These are phyloP conservation scores for Scedosporium minutisporum DNA, from an alignment of 2,329 filamentous ascomycete species.

Conservation along the genomic window DNA sequence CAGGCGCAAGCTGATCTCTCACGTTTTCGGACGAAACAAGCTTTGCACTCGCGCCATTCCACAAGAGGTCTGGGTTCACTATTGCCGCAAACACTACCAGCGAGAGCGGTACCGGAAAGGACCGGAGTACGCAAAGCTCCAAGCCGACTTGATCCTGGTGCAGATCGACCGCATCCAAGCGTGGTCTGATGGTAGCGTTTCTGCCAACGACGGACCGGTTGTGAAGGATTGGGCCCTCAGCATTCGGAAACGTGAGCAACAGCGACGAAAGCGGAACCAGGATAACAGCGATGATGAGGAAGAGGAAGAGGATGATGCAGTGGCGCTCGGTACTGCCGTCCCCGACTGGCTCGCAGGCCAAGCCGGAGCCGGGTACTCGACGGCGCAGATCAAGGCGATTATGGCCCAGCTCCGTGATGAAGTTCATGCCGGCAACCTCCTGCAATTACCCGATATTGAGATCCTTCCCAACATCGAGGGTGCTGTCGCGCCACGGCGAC, in stretches of 20 bases:
- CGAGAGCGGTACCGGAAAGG: constrained; percentile 60
- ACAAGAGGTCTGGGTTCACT: constrained; percentile 60
- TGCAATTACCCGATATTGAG: constrained; percentile 47
- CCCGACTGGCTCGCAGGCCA: constrained; percentile 39
- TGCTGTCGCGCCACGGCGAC: constrained; percentile 14
- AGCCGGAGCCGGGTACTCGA: constrained; percentile 37
- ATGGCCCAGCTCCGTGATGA: constrained; percentile 34
- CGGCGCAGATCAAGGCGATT: constrained; percentile 36
- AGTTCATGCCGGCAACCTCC: constrained; percentile 30
- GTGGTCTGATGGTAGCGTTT: constrained; percentile 48
- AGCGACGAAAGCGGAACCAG: constrained; percentile 36
- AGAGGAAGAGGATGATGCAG: constrained; percentile 21
- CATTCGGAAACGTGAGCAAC: constrained; percentile 55
- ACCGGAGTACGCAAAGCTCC: constrained; percentile 48
- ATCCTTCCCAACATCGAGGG: constrained; percentile 45
- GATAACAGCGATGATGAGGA: constrained; percentile 18
- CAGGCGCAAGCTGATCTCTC: constrained; percentile 66
- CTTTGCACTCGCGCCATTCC: constrained; percentile 63
- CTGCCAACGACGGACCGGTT: constrained; percentile 26
- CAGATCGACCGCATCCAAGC: constrained; percentile 53
- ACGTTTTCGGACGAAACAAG: constrained; percentile 79
- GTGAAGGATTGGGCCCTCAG: constrained; percentile 52
- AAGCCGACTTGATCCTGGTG: constrained; percentile 53
- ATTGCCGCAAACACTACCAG: constrained; percentile 78
- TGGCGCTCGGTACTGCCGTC: constrained; percentile 29